Base-by-base conservation (phyloP, 208 protist genomes). In the Leptomonas seymouri region DNA sequence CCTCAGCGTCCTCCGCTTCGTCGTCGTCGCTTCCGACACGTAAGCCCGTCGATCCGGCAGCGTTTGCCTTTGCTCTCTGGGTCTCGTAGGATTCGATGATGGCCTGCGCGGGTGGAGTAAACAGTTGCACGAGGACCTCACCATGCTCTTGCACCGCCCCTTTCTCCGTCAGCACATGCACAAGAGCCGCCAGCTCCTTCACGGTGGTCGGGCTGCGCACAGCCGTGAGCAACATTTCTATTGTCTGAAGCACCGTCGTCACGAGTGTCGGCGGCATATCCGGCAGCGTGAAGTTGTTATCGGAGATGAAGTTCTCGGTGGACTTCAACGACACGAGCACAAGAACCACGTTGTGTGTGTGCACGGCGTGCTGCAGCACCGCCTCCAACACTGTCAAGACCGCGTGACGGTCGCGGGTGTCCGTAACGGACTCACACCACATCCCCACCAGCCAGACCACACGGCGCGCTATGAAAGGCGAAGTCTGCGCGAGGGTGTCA, bases 361-460 rank as follows among this genome's bases (percentile, higher is more conserved):
- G 63, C 20, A 46, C 27, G 30, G 79, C 66, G 23, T 71, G 50
- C 28, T 74, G 63, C 25, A 93, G 56, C 42, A 95, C 66, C 45
- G 62, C 67, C 41, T 80, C 75, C n/a, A 95, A 66, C 0, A 83
- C 81, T 0, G 58, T 51, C 50, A 94, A 83, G 0, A 96, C 82
- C 27, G 71, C 39, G 25, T 48, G 61, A 5, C 91, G 88, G 21
- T 82, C 28, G 16, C 18, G 36, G 3, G 58, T 27, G 41, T 84
- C 44, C 0, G 60, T 67, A 0, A 91, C 84, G 1, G 86, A 89
- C 56, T 89, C 91, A 45, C 91, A 96, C 89, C 91, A 96, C 91
- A 94, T 93, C 0, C 91, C 91, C 18, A 93, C 71, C 28, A 96
- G 68, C 89, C 91, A 96, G 49, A 94, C 82, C 1, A 93, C 87